Conservation (phyloP, 768 basidiomycete genomes). For the Lyophyllum decastes region DNA sequence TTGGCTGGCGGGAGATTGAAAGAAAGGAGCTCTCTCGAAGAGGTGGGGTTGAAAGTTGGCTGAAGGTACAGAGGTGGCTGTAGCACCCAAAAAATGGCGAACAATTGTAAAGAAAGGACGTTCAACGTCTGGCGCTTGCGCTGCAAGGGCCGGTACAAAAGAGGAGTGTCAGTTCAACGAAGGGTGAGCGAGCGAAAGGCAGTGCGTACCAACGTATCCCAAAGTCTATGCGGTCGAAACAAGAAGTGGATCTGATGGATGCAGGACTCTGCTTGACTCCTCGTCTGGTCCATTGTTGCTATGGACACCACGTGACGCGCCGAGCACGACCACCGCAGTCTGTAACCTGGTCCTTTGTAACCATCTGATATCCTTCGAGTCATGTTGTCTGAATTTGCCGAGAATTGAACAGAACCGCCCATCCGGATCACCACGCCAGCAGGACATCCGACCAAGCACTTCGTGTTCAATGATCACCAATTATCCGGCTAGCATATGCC, state of each 20-base stretch:
- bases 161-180: slow-evolving; percentile 21
- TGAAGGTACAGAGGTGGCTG: slow-evolving; percentile 41
- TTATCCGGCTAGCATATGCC: background rate
- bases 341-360: background rate
- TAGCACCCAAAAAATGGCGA: slow-evolving; percentile 35
- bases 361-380: background rate
- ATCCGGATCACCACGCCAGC: background rate
- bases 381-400: background rate
- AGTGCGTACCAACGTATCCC: slow-evolving; percentile 16
- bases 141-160: slow-evolving; percentile 40
- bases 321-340: background rate
- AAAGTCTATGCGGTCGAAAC: slow-evolving; percentile 7
- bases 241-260: slow-evolving; percentile 1
- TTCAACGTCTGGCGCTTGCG: slow-evolving; percentile 67
- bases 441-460: too few relatives aligned
- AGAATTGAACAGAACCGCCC: background rate
- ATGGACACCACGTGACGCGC: slow-evolving; percentile 15
- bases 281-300: background rate
- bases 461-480: too few relatives aligned
- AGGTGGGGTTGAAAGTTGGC: slow-evolving; percentile 30
- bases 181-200: slow-evolving; percentile 23
- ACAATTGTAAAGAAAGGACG: slow-evolving; percentile 50
- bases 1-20: slow-evolving; percentile 1
- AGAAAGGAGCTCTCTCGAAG: slow-evolving; percentile 50
- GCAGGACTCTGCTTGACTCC: background rate